A percentile compares a stretch with the other conserved stretches of the same genome.
Conservation (phyloP, 2,329 filamentous ascomycete species). For the Fusarium sulawesiense region DNA sequence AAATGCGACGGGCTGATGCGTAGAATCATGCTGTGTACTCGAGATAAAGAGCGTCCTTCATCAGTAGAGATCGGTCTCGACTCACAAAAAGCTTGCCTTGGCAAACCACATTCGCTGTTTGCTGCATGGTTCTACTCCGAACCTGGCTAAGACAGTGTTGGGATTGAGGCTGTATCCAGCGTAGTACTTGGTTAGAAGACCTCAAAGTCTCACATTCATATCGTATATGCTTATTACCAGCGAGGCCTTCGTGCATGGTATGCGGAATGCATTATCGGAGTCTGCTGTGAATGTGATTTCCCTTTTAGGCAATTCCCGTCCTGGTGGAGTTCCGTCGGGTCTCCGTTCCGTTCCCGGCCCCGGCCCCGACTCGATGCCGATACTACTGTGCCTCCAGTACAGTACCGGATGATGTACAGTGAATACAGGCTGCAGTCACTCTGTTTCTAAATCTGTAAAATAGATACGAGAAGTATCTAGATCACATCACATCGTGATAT, state of each 20-base stretch:
- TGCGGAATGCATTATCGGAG: neutral
- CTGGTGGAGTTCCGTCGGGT: conserved; percentile 17
- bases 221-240: conserved; percentile 6
- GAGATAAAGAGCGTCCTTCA: neutral
- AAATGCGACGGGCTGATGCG: conserved; percentile 6
- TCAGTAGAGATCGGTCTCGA: conserved; percentile 12
- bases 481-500: neutral
- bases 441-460: neutral
- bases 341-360: conserved; percentile 23
- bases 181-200: neutral
- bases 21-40: conserved; percentile 16
- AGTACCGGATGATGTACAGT: neutral
- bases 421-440: neutral
- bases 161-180: neutral
- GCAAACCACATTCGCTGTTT: conserved; percentile 1
- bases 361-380: conserved; percentile 16
- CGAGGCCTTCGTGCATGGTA: conserved; percentile 1
- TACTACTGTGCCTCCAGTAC: neutral
- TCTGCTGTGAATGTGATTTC: conserved; percentile 12
- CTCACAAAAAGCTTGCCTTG: neutral
- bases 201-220: neutral
- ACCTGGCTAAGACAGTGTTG: neutral
- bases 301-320: conserved; percentile 29
- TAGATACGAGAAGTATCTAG: neutral
- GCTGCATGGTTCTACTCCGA: conserved; percentile 2